Percentiles rank a stretch among this genome's conserved stretches.
Evolutionary conservation across 1,284 basidiomycete genomes (phyloP).

Genomic region (Lignosus rhinocerotis): DNA sequence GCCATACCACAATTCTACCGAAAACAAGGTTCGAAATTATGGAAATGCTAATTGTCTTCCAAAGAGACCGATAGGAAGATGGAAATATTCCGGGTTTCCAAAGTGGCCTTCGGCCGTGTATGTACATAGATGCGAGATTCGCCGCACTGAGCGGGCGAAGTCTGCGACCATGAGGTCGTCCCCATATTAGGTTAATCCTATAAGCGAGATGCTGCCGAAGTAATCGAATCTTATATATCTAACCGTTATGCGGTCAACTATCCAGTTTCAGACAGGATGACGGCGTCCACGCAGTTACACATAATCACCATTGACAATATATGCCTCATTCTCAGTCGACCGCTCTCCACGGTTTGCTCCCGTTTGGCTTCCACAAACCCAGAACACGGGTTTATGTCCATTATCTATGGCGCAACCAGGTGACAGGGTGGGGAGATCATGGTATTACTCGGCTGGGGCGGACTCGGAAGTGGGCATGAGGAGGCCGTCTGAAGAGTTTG

Average conservation of each 20-base stretch:
- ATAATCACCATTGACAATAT: background rate
- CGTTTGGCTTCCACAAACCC: background rate
- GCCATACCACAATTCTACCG: too few species aligned
- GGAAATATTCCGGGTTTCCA: too few species aligned
- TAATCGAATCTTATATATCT: background rate
- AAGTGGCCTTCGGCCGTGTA: too few species aligned
- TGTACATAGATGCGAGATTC: slow-evolving; percentile 13
- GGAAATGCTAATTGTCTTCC: too few species aligned
- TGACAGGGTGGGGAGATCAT: too few species aligned
- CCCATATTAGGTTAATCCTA: slow-evolving; percentile 3
- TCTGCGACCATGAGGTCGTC: slow-evolving; percentile 6
- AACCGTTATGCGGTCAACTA: background rate
- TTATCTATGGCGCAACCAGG: too few species aligned
- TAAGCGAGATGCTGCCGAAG: background rate
- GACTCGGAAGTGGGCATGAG: background rate
- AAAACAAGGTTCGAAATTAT: too few species aligned
- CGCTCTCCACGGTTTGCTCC: background rate
- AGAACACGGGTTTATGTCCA: too few species aligned
- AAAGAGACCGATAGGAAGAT: too few species aligned
- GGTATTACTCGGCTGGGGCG: too few species aligned
- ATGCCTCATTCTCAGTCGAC: background rate
- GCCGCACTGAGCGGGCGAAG: slow-evolving; percentile 14
- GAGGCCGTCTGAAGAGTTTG: background rate
- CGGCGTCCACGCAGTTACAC: background rate
- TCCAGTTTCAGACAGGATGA: too few species aligned